These are phyloP conservation scores for Rhynchospora breviuscula DNA, from an alignment of 176 grass and related monocot genomes.

Conservation along the genomic window DNA sequence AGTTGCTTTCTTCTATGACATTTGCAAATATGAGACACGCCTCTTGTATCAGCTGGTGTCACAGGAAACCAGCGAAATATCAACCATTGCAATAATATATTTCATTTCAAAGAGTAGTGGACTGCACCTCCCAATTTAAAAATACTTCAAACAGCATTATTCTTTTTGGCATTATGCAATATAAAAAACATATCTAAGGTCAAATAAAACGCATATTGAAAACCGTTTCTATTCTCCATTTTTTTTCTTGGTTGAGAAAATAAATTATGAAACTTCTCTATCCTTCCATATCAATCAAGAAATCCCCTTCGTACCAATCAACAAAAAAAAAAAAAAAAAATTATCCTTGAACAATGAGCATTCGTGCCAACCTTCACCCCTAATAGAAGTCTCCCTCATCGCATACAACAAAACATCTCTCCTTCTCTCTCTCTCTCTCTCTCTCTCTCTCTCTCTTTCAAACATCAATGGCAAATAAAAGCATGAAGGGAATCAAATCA, in stretches of 20 bases:
- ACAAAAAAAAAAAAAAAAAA: neutral
- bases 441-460: neutral
- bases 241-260: neutral
- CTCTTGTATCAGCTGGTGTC: neutral
- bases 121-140: neutral
- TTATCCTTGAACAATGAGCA: neutral
- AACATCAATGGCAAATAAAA: slow-evolving; percentile 18
- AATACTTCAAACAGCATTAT: neutral
- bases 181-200: neutral
- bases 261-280: neutral
- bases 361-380: neutral
- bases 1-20: neutral
- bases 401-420: slow-evolving; percentile 6
- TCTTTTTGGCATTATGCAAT: neutral
- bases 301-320: neutral
- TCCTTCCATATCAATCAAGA: neutral
- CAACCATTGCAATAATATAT: neutral
- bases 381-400: neutral
- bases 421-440: neutral
- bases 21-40: neutral
- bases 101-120: neutral
- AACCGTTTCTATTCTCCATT: neutral
- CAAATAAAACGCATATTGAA: neutral
- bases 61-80: neutral
- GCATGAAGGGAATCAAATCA: slow-evolving; percentile 31